Evolutionary conservation across 2,329 filamentous ascomycete genomes (phyloP).

Genomic region (Xylaria multiplex): DNA sequence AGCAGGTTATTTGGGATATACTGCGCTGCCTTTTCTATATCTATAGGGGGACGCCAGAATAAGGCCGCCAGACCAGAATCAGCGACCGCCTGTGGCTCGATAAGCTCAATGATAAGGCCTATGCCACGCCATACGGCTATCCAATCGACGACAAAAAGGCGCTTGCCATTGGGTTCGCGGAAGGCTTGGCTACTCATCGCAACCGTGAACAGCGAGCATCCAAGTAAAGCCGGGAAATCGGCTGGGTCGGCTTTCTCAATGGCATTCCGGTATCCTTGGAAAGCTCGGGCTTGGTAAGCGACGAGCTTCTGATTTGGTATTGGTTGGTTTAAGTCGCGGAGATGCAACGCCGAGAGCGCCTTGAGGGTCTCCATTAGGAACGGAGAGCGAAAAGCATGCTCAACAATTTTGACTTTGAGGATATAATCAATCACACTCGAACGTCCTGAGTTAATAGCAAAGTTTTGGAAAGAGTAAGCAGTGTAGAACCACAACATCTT

Average conservation of each 20-base stretch:
- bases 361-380: constrained; percentile 67
- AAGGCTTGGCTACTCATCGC: constrained; percentile 63
- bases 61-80: constrained; percentile 58
- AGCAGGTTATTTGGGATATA: constrained; percentile 61
- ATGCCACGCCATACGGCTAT: constrained; percentile 66
- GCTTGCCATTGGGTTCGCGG: constrained; percentile 56
- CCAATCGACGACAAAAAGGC: constrained; percentile 65
- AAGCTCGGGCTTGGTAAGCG: constrained; percentile 60
- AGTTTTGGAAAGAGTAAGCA: constrained; percentile 57
- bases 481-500: constrained; percentile 67
- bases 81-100: constrained; percentile 47
- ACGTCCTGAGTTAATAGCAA: constrained; percentile 54
- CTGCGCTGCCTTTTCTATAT: constrained; percentile 54
- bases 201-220: constrained; percentile 62
- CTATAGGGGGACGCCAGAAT: constrained; percentile 61
- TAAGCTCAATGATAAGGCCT: constrained; percentile 58
- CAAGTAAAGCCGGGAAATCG: constrained; percentile 61
- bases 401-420: constrained; percentile 59
- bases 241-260: constrained; percentile 58
- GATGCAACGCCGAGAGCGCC: constrained; percentile 61
- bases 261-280: constrained; percentile 63
- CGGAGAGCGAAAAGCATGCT: constrained; percentile 61
- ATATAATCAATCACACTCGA: constrained; percentile 54
- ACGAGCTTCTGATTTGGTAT: constrained; percentile 54
- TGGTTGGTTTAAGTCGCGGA: constrained; percentile 54